Base-by-base conservation (phyloP, 2,329 filamentous ascomycete species). In the Claviceps africana region DNA sequence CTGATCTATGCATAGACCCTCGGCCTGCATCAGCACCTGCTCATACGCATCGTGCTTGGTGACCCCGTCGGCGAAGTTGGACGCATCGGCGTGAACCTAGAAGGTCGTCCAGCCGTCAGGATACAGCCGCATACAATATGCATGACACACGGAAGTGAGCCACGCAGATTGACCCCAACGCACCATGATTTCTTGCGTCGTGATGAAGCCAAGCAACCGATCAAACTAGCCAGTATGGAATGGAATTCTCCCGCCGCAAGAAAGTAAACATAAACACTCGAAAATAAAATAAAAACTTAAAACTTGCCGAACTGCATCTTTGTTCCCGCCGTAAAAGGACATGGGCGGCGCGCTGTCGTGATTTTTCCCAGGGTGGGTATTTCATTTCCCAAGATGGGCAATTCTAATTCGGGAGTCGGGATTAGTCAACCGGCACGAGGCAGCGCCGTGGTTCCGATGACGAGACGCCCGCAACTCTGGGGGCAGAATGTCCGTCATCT, bases 21-120 rank as follows among this genome's bases (percentile, higher is more conserved):
- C 74, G 0, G 84, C 82, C 62, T 89, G 83, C 50, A 83, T 72
- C 13, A 89, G 69, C 1, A 91, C 80, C 60, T 90, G 86, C 56
- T 78, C 74, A 58, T 90, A 90, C 25, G 83, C 85, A 56, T 86
- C 79, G 53, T 79, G 72, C 67, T 90, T 91, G 51, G 75, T 79
- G 55, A 88, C 67, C 57, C 79, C 81, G 15, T 74, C 62, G 48
- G 72, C 74, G 67, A 91, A 91, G 60, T 80, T 87, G 50, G 85
- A 86, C 3, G 86, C 80, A 63, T 91, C 86, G 50, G 87, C 86
- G 69, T 91, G 87, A 53, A 87, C 83, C 84, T 82, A 25, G 4
- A 28, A 30, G n/a, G n/a, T n/a, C 25, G 31, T 53, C 22, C 22
- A 11, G 31, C 19, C 17, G 25, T 46, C 25, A 46, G 43, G 42